Conservation (phyloP, 192 early-diverging fungal species). For the Dissophora globulifera region DNA sequence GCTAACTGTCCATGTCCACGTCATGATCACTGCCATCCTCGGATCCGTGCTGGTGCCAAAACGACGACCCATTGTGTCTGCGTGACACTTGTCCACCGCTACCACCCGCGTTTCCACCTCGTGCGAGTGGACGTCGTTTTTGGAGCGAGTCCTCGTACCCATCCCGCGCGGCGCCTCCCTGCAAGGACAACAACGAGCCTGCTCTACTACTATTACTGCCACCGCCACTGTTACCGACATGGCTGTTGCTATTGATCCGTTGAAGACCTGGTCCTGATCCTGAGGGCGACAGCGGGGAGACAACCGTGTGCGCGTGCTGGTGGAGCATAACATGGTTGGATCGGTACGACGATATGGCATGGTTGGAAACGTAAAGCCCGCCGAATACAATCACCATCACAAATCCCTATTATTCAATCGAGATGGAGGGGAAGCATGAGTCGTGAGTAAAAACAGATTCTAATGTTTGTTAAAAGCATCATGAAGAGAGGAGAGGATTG, state of each 20-base stretch:
- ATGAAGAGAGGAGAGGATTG: too few species aligned
- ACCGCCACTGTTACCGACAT: too few species aligned
- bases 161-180: too few species aligned
- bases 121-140: too few species aligned
- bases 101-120: too few species aligned
- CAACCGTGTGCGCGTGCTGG: conserved; percentile 21
- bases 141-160: not conserved
- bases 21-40: not conserved
- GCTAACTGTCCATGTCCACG: not conserved
- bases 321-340: conserved; percentile 28
- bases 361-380: conserved; percentile 32
- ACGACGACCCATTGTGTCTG: not conserved
- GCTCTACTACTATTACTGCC: too few species aligned
- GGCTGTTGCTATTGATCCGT: not conserved
- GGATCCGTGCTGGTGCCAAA: not conserved
- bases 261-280: not conserved
- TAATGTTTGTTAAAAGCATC: too few species aligned
- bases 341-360: conserved; percentile 34
- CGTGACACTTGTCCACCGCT: too few species aligned
- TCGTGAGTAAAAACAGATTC: too few species aligned
- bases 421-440: too few species aligned
- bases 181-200: too few species aligned
- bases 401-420: conserved; percentile 23
- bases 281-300: not conserved
- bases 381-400: conserved; percentile 40